Base-by-base conservation (phyloP, 352 stramenopile genomes). In the Pythium graminicola region DNA sequence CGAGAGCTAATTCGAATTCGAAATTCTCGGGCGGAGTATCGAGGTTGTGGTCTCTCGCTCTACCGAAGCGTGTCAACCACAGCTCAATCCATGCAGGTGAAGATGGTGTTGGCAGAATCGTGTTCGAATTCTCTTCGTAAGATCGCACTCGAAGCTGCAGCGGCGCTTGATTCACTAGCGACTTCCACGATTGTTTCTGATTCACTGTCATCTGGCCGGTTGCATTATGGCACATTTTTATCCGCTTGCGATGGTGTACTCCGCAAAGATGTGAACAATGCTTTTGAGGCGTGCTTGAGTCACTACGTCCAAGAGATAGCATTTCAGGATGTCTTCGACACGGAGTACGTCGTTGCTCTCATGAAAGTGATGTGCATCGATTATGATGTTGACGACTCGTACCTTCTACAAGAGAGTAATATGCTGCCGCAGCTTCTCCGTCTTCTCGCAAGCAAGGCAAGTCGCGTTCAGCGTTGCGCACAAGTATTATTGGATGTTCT, bases 381-480 rank as follows among this genome's bases (percentile, higher is more conserved):
- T 39, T 92, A 86, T 38, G 68, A 90, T n/a, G 48, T 83, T 7
- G 78, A 90, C 28, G 81, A 92, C 38, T 71, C 73, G 7, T 84
- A 85, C 43, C 62, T 92, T 8, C 57, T 92, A 1, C 64, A 85
- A 13, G 75, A 87, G 20, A 88, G 78, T 52, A 69, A 63, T 8
- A 52, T 90, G 10, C 55, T 90, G 17, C 53, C 63, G 0, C 67
- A 76, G 17, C 66, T 90, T 22, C 53, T 92, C 7, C 64, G 60
- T 7, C 53, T 86, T n/a, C 52, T 89, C 7, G 75, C 65, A 22
- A 74, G 67, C 11, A 58, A 76, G 6, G 64, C 65, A 0, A 53
- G 69, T 22, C 62, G 64, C 1, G 69, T 84, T 20, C 67, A 75
- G 7, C 72, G 69, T 23, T 60, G 76, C 42, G 76, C 76, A 1